These are phyloP conservation scores for Trichoderma pleuroti DNA, from an alignment of 2,329 filamentous ascomycete genomes.

Conservation along the genomic window DNA sequence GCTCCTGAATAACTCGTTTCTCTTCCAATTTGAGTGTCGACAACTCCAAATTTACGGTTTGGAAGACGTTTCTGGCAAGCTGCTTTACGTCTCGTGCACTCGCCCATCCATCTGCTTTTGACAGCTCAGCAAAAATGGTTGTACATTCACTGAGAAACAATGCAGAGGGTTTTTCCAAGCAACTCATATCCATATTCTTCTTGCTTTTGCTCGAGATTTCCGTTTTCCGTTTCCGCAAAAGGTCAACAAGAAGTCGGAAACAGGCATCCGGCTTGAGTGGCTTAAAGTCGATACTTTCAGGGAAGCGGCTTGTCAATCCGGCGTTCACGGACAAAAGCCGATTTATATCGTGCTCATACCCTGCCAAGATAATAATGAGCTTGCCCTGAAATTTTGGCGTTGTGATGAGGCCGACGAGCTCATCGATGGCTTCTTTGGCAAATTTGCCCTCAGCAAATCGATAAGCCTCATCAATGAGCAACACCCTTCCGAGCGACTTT, in stretches of 20 bases:
- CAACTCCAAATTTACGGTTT: slow-evolving; percentile 24
- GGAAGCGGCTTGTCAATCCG: slow-evolving; percentile 63
- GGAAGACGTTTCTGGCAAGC: slow-evolving; percentile 50
- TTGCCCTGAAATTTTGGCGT: slow-evolving; percentile 57
- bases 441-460: slow-evolving; percentile 55
- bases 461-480: slow-evolving; percentile 73
- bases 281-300: slow-evolving; percentile 56
- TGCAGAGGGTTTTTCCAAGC: slow-evolving; percentile 24
- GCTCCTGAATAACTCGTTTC: slow-evolving; percentile 9
- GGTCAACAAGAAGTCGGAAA: slow-evolving; percentile 29
- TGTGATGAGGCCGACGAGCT: slow-evolving; percentile 49
- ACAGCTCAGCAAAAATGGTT: slow-evolving; percentile 39
- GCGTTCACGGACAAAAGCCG: slow-evolving; percentile 57
- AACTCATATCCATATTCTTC: slow-evolving; percentile 26
- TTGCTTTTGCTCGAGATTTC: slow-evolving; percentile 23
- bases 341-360: slow-evolving; percentile 66
- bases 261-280: slow-evolving; percentile 43
- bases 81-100: slow-evolving; percentile 61
- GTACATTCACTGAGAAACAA: slow-evolving; percentile 19
- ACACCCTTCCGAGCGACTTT: slow-evolving; percentile 59
- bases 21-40: slow-evolving; percentile 23
- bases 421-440: slow-evolving; percentile 54
- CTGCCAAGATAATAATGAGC: slow-evolving; percentile 65
- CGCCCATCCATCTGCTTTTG: slow-evolving; percentile 51
- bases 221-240: slow-evolving; percentile 37